These are phyloP conservation scores for Talaromyces sp. DNA, from an alignment of 2,329 filamentous ascomycete species.

Conservation along the genomic window DNA sequence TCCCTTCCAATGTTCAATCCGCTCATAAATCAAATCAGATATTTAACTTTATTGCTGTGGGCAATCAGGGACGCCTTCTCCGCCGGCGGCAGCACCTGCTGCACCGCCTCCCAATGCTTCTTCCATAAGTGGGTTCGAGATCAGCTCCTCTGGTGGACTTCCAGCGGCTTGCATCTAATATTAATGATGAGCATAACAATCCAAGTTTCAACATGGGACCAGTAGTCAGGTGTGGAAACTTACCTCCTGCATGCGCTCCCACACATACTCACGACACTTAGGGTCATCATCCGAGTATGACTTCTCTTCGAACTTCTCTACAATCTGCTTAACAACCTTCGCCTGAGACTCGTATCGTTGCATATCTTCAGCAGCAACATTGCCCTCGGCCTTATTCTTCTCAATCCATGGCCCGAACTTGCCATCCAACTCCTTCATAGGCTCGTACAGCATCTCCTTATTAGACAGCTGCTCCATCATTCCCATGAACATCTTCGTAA, in stretches of 20 bases:
- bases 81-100: conserved; percentile 56
- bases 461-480: conserved; percentile 99
- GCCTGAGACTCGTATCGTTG: conserved; percentile 82
- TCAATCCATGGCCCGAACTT: conserved; percentile 91
- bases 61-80: conserved; percentile 62
- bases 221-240: conserved; percentile 29
- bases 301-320: conserved; percentile 80
- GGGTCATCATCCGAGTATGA: conserved; percentile 81
- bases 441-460: conserved; percentile 97
- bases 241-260: conserved; percentile 97
- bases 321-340: conserved; percentile 79
- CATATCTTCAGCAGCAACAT: conserved; percentile 68
- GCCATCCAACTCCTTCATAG: conserved; percentile 93
- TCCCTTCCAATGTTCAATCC: not conserved
- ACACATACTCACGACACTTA: conserved; percentile 85
- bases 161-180: conserved; percentile 93
- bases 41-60: conserved; percentile 57
- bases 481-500: conserved; percentile 90
- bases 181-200: conserved; percentile 14
- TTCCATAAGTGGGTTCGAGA: conserved; percentile 61
- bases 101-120: conserved; percentile 78
- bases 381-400: conserved; percentile 67
- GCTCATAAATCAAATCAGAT: not conserved
- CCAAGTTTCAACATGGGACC: not conserved
- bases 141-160: conserved; percentile 84